Percentiles rank a stretch among this genome's conserved stretches.
These are phyloP conservation scores for Thalia dealbata DNA, from an alignment of 176 grass and related monocot species.

Conservation along the genomic window DNA sequence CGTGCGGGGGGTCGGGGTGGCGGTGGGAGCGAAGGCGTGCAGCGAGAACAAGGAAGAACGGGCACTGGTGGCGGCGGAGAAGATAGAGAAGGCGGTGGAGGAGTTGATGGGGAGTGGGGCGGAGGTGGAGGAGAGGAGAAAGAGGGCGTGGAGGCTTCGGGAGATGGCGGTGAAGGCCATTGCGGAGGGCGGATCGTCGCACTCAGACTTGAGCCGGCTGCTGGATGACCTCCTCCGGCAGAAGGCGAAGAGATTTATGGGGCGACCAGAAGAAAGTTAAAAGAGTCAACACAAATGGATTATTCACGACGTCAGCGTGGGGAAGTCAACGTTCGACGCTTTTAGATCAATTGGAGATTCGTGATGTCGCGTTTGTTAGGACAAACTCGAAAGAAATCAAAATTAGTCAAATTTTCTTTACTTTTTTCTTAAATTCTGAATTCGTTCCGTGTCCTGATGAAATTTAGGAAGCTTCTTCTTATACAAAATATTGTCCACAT, in stretches of 20 bases:
- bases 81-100: not conserved
- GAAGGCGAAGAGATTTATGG: not conserved
- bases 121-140: slow-evolving; percentile 12
- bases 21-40: not conserved
- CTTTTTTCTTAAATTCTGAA: no score
- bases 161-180: slow-evolving; percentile 14
- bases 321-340: no score
- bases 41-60: not conserved
- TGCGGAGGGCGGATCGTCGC: slow-evolving; percentile 32
- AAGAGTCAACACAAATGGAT: no score
- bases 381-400: no score
- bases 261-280: no score
- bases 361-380: no score
- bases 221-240: not conserved
- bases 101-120: not conserved
- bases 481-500: no score
- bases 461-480: no score
- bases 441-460: no score
- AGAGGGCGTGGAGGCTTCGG: slow-evolving; percentile 12
- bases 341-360: no score
- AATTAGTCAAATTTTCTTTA: no score
- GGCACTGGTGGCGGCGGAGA: not conserved
- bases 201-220: not conserved
- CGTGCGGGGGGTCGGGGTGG: not conserved
- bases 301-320: no score